Evolutionary conservation across 1,139 yeast species (phyloP).

Genomic region (Debaryomycetaceae sp.): DNA sequence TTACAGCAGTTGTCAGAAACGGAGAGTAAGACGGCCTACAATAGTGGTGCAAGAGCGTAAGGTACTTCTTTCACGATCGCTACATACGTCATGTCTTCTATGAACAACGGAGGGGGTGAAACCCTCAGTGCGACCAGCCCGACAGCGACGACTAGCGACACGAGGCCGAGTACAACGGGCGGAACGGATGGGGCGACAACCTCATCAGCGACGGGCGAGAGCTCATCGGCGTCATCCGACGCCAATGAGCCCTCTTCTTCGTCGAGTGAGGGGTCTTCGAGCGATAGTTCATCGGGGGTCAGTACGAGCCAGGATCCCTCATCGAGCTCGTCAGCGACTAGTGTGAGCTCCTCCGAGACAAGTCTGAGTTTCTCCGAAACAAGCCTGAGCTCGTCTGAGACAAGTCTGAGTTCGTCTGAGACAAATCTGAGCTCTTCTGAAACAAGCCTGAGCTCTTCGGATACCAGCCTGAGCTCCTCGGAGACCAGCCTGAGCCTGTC

Average conservation of each 20-base stretch:
- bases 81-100: too few species aligned
- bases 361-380: neutral
- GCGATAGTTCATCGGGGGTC: neutral
- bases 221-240: slow-evolving; percentile 5
- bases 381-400: neutral
- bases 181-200: neutral
- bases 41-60: too few species aligned
- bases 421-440: slow-evolving; percentile 5
- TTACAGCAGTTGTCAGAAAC: too few species aligned
- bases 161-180: too few species aligned
- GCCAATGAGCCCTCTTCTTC: neutral
- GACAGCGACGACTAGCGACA: too few species aligned
- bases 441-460: slow-evolving; percentile 1
- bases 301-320: neutral
- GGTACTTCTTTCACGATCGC: too few species aligned
- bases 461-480: slow-evolving; percentile 1
- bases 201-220: neutral
- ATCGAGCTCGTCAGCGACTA: neutral
- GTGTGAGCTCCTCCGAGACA: neutral
- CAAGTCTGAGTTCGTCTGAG: slow-evolving; percentile 1
- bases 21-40: too few species aligned
- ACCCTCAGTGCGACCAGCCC: too few species aligned
- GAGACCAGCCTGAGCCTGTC: slow-evolving; percentile 1
- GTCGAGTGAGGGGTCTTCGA: neutral
- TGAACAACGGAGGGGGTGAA: too few species aligned